Evolutionary conservation across 2,329 filamentous ascomycete species (phyloP), one percentile per base, ranked within the genome.

Genomic region (Aspergillus cejpii): DNA sequence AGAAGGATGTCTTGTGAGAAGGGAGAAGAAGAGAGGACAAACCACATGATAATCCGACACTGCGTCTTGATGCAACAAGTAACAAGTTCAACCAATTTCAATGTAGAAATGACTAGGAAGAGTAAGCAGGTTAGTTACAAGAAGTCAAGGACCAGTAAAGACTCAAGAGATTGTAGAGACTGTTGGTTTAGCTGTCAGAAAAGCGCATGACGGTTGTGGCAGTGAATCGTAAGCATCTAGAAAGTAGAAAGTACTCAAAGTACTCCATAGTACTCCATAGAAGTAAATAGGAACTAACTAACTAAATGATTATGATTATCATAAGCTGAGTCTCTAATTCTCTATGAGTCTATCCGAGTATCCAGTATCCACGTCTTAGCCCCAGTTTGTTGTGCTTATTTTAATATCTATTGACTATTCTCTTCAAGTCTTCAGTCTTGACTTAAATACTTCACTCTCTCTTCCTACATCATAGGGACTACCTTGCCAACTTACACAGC

Each of bases 291-390:
- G n/a, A n/a, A n/a, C n/a, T n/a, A n/a, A n/a, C n/a, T n/a, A 11
- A 12, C 15, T 8, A 8, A 24, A 24, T 24, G 8, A 24, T 24
- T 5, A 41, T 39, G 34, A 26, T n/a, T n/a, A 28, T 43, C 46
- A 48, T 41, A 48, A 45, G 42, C 42, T 41, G 45, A 44, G 29
- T 37, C 17, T 34, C 31, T 15, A n/a, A n/a, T n/a, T n/a, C n/a
- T n/a, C n/a, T n/a, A n/a, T n/a, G n/a, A n/a, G n/a, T n/a, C n/a
- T n/a, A n/a, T n/a, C n/a, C n/a, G n/a, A n/a, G n/a, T n/a, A 34
- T 29, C 3, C 2, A 3, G 6, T 34, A 19, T 8, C 17, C 31
- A 8, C 4, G 15, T 34, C 36, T n/a, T 24, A 33, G 37, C 39
- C 41, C 41, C 37, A 36, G 39, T 37, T 33, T 23, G 41, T 41